Evolutionary conservation across 1,284 basidiomycete genomes (phyloP), one percentile per base, ranked within the genome.

Genomic region (Salmacisia buchloeana): DNA sequence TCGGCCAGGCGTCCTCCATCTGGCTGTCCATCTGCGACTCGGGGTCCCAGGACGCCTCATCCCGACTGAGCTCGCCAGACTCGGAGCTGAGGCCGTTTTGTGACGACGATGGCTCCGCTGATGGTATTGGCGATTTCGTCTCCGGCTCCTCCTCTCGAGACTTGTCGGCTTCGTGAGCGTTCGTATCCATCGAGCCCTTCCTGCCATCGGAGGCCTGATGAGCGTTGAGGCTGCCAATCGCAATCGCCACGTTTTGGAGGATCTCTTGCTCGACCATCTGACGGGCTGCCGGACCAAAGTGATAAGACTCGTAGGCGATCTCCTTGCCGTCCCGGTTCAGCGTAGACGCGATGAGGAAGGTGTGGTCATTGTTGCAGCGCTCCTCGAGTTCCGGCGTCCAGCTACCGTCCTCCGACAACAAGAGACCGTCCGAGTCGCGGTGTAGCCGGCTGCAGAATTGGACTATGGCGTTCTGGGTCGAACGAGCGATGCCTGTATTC

Each of bases 401-500:
- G 4, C 27, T 31, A 31, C 49, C 49, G 15, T 31, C 29, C 15
- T 54, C 49, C 2, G 39, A 45, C 18, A 56, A n/a, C 33, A 33
- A 23, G 9, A 21, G 15, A 36, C 36, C 46, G 25, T 54, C 49
- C 29, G 49, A 54, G 29, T 54, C 49, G 25, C 49, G 49, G 39
- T 57, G 49, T 27, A 62, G 83, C 34, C 87, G 85, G 39, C 84
- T 83, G 60, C 96, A 83, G 60, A 94, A 82, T 69, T 90, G 85
- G 13, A 94, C 89, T 59, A 96, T 85, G 2, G 89, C 88, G 59
- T 84, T 84, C 67, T 92, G 86, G 18, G 91, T 87, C 2, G 87
- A 85, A 29, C 87, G 87, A 34, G 88, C 88, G 43, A 96, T 86
- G 60, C 84, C 81, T 25, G 85, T 84, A 75, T 91, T 92, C 13